A percentile compares a stretch with the other conserved stretches of the same genome.
Conservation (phyloP, 495 filamentous ascomycete genomes). For the Penicillium pancosmium region DNA sequence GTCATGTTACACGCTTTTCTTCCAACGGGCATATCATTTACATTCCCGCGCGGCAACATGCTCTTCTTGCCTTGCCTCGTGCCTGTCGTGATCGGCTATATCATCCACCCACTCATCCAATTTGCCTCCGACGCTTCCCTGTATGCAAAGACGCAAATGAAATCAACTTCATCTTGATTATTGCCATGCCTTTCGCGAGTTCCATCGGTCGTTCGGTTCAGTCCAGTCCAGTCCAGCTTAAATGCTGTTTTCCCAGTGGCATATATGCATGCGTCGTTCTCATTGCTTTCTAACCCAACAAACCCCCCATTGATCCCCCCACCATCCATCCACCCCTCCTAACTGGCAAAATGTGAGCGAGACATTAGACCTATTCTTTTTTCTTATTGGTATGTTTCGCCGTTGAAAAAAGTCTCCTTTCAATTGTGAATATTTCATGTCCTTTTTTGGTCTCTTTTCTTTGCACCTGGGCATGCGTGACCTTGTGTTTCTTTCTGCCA, state of each 20-base stretch:
- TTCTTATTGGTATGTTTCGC: not conserved
- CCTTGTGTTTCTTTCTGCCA: constrained; percentile 4
- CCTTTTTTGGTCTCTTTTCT: not conserved
- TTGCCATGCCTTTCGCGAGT: not conserved
- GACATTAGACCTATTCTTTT: not conserved
- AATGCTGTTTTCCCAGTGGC: not conserved
- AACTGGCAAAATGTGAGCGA: not conserved
- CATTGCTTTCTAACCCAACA: not conserved
- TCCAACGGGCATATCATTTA: not conserved
- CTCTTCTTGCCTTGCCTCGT: not conserved
- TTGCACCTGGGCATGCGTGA: no score
- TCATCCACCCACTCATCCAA: not conserved
- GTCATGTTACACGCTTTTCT: not conserved
- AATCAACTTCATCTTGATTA: not conserved
- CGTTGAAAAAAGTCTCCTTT: constrained; percentile 2
- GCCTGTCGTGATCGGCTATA: not conserved
- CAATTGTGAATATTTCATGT: constrained; percentile 1
- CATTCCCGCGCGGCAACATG: not conserved
- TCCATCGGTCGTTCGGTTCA: no score
- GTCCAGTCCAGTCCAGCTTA: no score
- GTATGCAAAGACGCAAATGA: no score
- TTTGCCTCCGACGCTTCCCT: not conserved
- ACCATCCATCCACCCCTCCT: not conserved
- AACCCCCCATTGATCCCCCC: not conserved
- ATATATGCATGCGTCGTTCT: not conserved